Conservation (phyloP, 148 eudicot genomes). For the Oxyria digyna region DNA sequence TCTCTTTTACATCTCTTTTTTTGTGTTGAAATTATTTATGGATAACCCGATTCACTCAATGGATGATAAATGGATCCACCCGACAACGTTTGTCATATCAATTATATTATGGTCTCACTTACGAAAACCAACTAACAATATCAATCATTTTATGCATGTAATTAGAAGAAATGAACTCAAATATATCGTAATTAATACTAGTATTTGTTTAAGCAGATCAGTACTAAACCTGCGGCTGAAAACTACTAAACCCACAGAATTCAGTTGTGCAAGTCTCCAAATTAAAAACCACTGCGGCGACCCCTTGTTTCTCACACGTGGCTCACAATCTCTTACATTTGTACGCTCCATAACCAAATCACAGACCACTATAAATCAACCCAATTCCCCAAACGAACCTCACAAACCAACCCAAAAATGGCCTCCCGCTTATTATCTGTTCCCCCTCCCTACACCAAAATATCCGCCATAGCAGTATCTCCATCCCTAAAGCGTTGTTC, state of each 20-base stretch:
- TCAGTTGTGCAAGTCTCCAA: background rate
- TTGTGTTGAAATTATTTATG: too few species aligned
- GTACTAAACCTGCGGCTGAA: too few species aligned
- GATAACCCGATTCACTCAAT: too few species aligned
- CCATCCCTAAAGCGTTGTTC: background rate
- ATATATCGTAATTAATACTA: too few species aligned
- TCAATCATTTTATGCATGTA: too few species aligned
- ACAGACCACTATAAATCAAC: background rate
- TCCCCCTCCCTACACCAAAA: background rate
- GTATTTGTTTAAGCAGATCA: too few species aligned
- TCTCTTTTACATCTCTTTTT: too few species aligned
- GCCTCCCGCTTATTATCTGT: background rate
- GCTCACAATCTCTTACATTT: background rate
- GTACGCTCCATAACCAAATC: background rate
- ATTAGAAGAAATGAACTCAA: too few species aligned
- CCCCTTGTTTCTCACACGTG: constrained; percentile 4
- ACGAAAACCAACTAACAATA: too few species aligned
- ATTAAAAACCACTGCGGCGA: background rate
- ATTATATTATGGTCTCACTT: too few species aligned
- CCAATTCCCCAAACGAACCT: background rate
- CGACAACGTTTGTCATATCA: too few species aligned
- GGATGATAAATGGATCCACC: too few species aligned
- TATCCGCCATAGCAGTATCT: background rate
- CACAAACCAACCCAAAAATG: background rate
- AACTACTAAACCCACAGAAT: constrained; percentile 1